Evolutionary conservation across 305 asterid species (phyloP), one percentile per base, ranked within the genome.

Genomic region (Fraxinus ornus): DNA sequence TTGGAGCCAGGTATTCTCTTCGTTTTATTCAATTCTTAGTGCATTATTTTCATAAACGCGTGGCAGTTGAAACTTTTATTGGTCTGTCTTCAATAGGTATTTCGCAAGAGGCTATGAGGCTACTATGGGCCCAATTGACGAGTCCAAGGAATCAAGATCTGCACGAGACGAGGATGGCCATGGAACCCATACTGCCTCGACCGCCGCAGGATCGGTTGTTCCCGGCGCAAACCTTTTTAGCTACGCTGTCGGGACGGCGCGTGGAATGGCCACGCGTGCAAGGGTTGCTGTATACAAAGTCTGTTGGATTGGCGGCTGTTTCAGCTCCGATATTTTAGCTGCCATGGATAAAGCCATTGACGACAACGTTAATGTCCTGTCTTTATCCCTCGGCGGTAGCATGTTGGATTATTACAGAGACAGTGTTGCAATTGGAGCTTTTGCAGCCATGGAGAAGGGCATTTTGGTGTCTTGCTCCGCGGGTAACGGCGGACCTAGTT

Each of bases 401-500:
- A 90, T 79, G 86, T 86, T 96, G 8, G 99, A 94, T 37, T 95
- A 86, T 28, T 90, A 86, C 83, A 83, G 89, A 28, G 98, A 95
- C 52, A 90, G 89, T 78, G 90, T 95, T 0, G 99, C 98, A 0
- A 88, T 92, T 0, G 99, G 98, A 30, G 91, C 98, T 4, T 95
- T 95, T 41, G 90, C 99, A 4, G 99, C 99, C 21, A 94, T 90
- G 97, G 96, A 93, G 87, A 93, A 90, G 87, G 99, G 99, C 10
- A 95, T 95, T 28, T 41, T 95, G 37, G 91, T 95, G 37, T 93
- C 97, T 12, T 94, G 99, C 83, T 95, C 99, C 0, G 98, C 99
- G 22, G 99, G 98, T 3, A 95, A 95, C 76, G 94, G 93, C 0
- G 99, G 99, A 0, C 99, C 99, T 3, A 85, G 89, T 47, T 19